These are phyloP conservation scores for Globomyces pollinis-pini DNA, from an alignment of 192 early-diverging fungal genomes.

Conservation along the genomic window DNA sequence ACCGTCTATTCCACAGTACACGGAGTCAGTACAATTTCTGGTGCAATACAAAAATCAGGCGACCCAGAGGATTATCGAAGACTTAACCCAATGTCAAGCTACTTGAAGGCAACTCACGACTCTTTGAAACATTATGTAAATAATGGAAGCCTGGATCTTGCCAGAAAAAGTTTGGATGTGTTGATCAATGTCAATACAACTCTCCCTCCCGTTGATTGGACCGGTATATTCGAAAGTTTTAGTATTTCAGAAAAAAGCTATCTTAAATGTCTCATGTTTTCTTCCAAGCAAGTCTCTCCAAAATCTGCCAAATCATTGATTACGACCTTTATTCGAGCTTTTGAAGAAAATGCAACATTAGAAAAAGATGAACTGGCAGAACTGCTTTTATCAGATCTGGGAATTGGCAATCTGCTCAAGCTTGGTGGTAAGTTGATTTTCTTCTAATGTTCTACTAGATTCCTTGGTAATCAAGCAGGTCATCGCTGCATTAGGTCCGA, in stretches of 20 bases:
- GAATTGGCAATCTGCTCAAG: not conserved
- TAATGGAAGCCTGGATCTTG: not conserved
- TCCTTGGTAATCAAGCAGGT: not conserved
- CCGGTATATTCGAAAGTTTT: not conserved
- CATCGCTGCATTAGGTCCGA: not conserved
- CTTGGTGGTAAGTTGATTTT: no score
- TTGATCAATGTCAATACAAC: not conserved
- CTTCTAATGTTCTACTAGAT: no score
- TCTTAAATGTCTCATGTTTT: not conserved
- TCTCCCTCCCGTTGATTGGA: constrained; percentile 7
- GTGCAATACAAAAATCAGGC: not conserved
- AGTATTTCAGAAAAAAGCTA: not conserved
- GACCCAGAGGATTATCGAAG: not conserved
- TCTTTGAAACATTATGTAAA: not conserved
- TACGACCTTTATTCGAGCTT: not conserved
- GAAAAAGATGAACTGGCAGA: not conserved
- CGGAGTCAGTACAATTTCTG: no score
- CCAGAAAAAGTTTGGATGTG: not conserved
- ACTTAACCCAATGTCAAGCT: not conserved
- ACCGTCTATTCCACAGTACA: no score
- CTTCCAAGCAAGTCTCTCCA: not conserved
- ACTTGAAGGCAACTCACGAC: not conserved
- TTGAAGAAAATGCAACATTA: not conserved
- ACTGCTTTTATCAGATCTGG: not conserved
- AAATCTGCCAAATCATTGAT: not conserved